These are phyloP conservation scores for Wakefieldia striispora DNA, from an alignment of 768 basidiomycete species.

Conservation along the genomic window DNA sequence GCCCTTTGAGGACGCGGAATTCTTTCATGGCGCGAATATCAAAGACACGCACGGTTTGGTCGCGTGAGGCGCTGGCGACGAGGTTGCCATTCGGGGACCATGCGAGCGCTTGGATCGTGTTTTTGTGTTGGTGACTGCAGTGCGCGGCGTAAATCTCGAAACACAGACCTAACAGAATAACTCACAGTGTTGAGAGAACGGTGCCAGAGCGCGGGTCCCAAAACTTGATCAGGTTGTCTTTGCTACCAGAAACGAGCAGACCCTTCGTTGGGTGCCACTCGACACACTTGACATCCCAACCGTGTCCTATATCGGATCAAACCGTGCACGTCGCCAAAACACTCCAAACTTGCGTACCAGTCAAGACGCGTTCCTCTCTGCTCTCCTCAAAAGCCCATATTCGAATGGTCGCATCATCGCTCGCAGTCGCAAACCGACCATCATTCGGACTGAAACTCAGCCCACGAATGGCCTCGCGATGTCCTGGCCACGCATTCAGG, in stretches of 20 bases:
- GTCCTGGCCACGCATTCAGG: conserved; percentile 89
- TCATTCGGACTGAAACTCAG: conserved; percentile 93
- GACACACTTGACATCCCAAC: conserved; percentile 98
- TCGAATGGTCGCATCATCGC: conserved; percentile 92
- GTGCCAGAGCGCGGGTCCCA: conserved; percentile 98
- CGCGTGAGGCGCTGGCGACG: conserved; percentile 91
- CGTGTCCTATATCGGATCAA: conserved; percentile 67
- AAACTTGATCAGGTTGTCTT: conserved; percentile 98
- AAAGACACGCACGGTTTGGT: conserved; percentile 93
- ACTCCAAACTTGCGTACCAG: conserved; percentile 45
- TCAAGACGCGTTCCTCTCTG: conserved; percentile 82
- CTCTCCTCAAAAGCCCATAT: conserved; percentile 96
- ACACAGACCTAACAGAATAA: not conserved
- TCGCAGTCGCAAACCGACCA: conserved; percentile 87
- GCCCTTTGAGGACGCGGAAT: conserved; percentile 86
- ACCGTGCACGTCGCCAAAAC: not conserved
- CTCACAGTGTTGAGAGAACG: conserved; percentile 85
- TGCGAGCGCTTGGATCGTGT: conserved; percentile 87
- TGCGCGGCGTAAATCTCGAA: not conserved
- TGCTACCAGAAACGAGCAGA: conserved; percentile 90
- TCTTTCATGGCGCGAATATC: conserved; percentile 99
- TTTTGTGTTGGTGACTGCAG: conserved; percentile 90
- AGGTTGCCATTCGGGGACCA: conserved; percentile 97
- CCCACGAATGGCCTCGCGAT: conserved; percentile 91
- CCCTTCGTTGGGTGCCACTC: conserved; percentile 99